phyloP scores from a whole-genome alignment of 805 yeast genomes.

The Saturnispora silvae region DNA sequence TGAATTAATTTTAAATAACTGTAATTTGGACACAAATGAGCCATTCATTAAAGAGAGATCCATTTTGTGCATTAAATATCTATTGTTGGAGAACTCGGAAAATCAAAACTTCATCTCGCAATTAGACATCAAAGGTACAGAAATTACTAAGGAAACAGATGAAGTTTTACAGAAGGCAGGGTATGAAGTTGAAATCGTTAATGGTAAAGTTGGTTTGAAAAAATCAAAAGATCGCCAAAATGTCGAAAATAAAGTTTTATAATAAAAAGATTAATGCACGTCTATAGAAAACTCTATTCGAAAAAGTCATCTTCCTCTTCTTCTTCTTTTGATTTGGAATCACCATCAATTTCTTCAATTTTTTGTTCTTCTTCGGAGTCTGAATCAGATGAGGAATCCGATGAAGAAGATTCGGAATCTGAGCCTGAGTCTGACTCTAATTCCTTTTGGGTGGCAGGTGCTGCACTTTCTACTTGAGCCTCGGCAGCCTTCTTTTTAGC shows the following conservation, averaged over 20 bases:
- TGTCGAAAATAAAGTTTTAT: conserved; percentile 10
- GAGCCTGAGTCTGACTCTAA: too few relatives aligned
- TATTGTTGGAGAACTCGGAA: conserved; percentile 49
- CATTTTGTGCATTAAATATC: conserved; percentile 63
- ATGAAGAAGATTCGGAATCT: too few relatives aligned
- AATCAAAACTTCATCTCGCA: conserved; percentile 72
- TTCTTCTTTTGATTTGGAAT: conserved; percentile 7
- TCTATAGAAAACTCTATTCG: conserved; percentile 15
- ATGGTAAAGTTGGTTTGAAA: conserved; percentile 59
- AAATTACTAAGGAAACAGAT: conserved; percentile 46
- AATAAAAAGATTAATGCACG: conserved; percentile 3
- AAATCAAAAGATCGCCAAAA: conserved; percentile 8
- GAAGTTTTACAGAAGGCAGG: conserved; percentile 49
- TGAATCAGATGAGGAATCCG: too few relatives aligned
- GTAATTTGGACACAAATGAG: conserved; percentile 79
- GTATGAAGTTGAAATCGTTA: conserved; percentile 57
- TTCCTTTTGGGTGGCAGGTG: too few relatives aligned
- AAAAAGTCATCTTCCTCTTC: conserved; percentile 27
- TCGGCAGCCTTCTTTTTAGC: conserved; percentile 9
- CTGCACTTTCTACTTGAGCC: conserved; percentile 3
- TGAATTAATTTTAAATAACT: conserved; percentile 62
- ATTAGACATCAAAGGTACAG: conserved; percentile 64
- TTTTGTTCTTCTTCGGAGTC: not conserved
- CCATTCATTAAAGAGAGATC: conserved; percentile 83
- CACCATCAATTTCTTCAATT: conserved; percentile 12